These are phyloP conservation scores for Rhizophagus prolifer DNA, from an alignment of 192 early-diverging fungal species.

Conservation along the genomic window DNA sequence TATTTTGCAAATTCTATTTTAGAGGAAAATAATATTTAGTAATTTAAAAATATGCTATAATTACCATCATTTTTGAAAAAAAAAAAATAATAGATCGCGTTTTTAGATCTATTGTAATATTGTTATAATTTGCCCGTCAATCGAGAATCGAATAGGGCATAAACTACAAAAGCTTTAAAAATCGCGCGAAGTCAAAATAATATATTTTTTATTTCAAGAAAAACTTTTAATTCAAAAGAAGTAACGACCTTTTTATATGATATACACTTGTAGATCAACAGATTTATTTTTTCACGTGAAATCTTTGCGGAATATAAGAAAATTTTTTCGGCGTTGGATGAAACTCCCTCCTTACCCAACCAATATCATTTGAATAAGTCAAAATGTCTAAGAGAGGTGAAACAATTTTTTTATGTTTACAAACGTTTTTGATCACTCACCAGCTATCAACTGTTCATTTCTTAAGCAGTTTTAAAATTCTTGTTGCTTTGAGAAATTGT, in stretches of 20 bases:
- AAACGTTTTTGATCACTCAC: neutral
- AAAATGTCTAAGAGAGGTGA: constrained; percentile 25
- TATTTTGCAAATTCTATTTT: neutral
- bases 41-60: neutral
- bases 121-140: neutral
- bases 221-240: too few species aligned
- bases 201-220: too few species aligned
- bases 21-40: neutral
- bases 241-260: too few species aligned
- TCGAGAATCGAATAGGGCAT: neutral
- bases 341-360: neutral
- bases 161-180: neutral
- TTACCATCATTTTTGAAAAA: neutral
- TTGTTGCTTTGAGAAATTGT: neutral
- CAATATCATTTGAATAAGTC: neutral
- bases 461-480: too few species aligned
- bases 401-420: neutral
- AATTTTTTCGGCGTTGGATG: neutral
- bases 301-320: neutral
- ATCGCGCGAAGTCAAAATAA: too few species aligned
- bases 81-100: neutral
- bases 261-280: too few species aligned
- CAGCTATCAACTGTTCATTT: neutral
- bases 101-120: neutral
- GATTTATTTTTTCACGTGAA: neutral